These are phyloP conservation scores for Cucurbita moschata DNA, from an alignment of 306 rosid species.

Conservation along the genomic window DNA sequence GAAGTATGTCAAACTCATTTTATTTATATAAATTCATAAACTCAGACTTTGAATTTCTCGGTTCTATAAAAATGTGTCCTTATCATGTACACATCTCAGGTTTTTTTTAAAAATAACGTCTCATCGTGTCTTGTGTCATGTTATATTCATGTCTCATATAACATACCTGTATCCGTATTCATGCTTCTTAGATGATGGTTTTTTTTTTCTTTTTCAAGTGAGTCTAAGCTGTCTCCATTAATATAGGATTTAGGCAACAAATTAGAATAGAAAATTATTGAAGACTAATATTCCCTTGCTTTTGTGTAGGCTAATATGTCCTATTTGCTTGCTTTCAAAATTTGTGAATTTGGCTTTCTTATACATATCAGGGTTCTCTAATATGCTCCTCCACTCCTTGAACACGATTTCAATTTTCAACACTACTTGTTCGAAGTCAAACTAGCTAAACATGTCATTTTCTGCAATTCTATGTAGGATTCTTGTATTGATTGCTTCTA, in stretches of 20 bases:
- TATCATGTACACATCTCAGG: too few species aligned
- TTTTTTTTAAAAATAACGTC: too few species aligned
- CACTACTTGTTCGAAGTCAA: not conserved
- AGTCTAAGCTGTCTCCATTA: not conserved
- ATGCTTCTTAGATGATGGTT: not conserved
- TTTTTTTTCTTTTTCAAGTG: not conserved
- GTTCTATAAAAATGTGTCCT: too few species aligned
- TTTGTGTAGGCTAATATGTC: not conserved
- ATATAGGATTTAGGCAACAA: not conserved
- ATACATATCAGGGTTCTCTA: not conserved
- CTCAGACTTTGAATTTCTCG: too few species aligned
- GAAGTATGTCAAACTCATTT: too few species aligned
- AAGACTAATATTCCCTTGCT: not conserved
- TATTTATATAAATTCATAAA: too few species aligned
- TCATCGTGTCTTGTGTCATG: too few species aligned
- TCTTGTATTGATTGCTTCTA: not conserved
- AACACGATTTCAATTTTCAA: not conserved
- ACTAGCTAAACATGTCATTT: not conserved
- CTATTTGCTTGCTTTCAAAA: not conserved
- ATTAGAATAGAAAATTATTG: not conserved
- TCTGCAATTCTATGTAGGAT: not conserved
- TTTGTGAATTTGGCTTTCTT: not conserved
- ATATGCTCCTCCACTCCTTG: not conserved
- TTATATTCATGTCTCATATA: too few species aligned
- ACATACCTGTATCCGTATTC: not conserved